phyloP scores from a whole-genome alignment of 805 yeast species.

The Cyberlindnera xylosilytica region DNA sequence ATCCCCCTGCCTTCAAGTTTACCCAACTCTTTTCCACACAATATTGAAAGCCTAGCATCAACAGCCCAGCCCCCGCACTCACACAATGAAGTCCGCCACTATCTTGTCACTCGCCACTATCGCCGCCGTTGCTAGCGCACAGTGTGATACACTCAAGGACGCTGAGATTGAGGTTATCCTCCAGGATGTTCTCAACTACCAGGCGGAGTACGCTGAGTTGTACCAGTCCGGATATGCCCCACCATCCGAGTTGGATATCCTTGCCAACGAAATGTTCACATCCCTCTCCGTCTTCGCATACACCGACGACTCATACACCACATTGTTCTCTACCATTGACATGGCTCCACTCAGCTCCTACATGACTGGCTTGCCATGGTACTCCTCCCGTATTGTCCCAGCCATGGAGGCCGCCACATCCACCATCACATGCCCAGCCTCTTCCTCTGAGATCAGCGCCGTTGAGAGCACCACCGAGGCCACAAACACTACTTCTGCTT shows the following conservation, averaged over 20 bases:
- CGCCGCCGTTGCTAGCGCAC: constrained; percentile 4
- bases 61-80: no score
- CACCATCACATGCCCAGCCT: constrained; percentile 3
- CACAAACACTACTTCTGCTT: constrained; percentile 5
- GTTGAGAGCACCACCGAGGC: constrained; percentile 3
- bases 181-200: constrained; percentile 17
- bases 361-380: constrained; percentile 33
- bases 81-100: background rate
- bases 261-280: constrained; percentile 26
- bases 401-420: constrained; percentile 17
- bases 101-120: constrained; percentile 10
- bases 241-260: no score
- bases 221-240: constrained; percentile 20
- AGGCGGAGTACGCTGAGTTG: constrained; percentile 19
- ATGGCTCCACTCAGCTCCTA: constrained; percentile 24
- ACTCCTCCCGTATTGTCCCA: constrained; percentile 19
- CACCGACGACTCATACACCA: constrained; percentile 32
- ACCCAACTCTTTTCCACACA: no score
- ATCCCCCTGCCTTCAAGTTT: no score
- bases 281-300: constrained; percentile 28
- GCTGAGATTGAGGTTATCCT: constrained; percentile 11
- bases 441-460: background rate
- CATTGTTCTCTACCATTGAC: constrained; percentile 28
- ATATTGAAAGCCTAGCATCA: no score
- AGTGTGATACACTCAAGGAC: constrained; percentile 2